Base-by-base conservation (phyloP, 768 basidiomycete genomes). In the Rhizopogon salebrosus region DNA sequence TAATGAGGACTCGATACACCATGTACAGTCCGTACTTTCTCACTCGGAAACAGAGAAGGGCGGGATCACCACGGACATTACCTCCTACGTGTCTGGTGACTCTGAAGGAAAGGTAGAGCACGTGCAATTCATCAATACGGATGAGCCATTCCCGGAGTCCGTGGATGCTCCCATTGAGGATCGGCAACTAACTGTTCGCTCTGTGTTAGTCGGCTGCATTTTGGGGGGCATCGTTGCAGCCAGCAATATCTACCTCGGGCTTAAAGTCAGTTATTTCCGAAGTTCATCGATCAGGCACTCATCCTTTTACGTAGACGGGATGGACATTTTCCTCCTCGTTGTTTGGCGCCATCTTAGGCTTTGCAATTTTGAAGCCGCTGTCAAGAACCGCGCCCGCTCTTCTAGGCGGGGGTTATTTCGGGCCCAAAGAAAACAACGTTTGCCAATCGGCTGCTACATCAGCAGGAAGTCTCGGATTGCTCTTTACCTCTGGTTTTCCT, bases 301-400 rank as follows among this genome's bases (percentile, higher is more conserved):
- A 35, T 18, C 27, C 16, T 40, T 37, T 34, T 14, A 37, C 14
- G 14, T 38, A 51, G 49, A 83, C 82, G 10, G 83, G 83, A 29
- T 82, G 81, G 60, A 83, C 81, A 11, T 83, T 84, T 62, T 80
- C 82, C 49, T 75, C 82, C 22, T 78, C 81, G 57, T 65, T 84
- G 8, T 83, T 84, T 56, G 82, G 82, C 6, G 22, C 39, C 10
- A 52, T 41, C 38, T 35, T 16, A 26, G 54, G 24, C 29, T 83
- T 75, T 63, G 80, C 80, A 31, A 80, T 83, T 56, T 64, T 83
- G 54, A 84, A 83, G 56, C 74, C 81, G 2, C 55, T 83, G 10
- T 75, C 80, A n/a, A 78, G 67, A 50, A 67, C 73, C 2, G 52
- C 82, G 26, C 80, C 80, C 0, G 64, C 69, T 41, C 56, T 76